Evolutionary conservation across 2,329 filamentous ascomycete species (phyloP).

Genomic region (Aspergillus ruber): DNA sequence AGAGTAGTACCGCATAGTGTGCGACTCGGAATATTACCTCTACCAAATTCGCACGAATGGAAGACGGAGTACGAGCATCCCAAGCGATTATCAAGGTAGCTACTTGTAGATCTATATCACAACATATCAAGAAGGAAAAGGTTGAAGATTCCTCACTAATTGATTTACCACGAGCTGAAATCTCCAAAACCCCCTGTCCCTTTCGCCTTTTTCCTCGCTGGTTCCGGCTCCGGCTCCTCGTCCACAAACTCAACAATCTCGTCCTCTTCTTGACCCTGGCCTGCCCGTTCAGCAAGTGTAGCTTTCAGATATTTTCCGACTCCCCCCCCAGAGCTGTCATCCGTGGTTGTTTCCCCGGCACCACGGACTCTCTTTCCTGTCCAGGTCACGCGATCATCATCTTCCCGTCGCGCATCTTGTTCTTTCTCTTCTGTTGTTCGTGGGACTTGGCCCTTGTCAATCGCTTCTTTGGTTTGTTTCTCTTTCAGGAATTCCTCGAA

Average conservation of each 20-base stretch:
- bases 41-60: no score
- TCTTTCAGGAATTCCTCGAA: conserved; percentile 88
- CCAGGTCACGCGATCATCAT: conserved; percentile 90
- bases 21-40: no score
- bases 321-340: conserved; percentile 40
- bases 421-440: conserved; percentile 21
- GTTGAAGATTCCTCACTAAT: background rate
- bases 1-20: no score
- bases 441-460: conserved; percentile 33
- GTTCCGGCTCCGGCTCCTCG: conserved; percentile 60
- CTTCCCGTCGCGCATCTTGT: conserved; percentile 40
- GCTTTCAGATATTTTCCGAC: conserved; percentile 80
- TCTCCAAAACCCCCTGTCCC: conserved; percentile 73
- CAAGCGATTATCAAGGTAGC: no score
- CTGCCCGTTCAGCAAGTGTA: conserved; percentile 36
- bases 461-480: conserved; percentile 57
- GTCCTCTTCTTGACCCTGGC: conserved; percentile 41
- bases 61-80: background rate
- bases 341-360: conserved; percentile 52
- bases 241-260: conserved; percentile 57
- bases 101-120: no score
- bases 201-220: conserved; percentile 74
- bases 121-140: no score
- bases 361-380: conserved; percentile 82
- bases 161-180: conserved; percentile 76